phyloP scores from a whole-genome alignment of 305 asterid genomes.

The Plantago lanceolata region DNA sequence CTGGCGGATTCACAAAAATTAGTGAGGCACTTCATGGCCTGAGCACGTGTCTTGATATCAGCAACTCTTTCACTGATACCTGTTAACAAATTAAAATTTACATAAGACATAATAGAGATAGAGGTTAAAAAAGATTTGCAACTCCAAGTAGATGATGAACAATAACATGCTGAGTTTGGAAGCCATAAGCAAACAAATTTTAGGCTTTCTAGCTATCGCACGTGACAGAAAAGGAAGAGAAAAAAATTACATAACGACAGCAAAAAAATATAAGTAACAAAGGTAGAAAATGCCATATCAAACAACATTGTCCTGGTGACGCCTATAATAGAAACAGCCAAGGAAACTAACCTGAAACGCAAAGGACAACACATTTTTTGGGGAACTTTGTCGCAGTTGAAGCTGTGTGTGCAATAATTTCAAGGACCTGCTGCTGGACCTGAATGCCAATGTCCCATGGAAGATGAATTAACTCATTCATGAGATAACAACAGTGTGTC shows the following conservation, averaged over 20 bases:
- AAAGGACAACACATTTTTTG: slow-evolving; percentile 87
- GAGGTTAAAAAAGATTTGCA: background rate
- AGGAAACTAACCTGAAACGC: slow-evolving; percentile 60
- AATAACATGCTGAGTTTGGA: background rate
- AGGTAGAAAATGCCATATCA: background rate
- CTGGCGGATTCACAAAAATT: slow-evolving; percentile 94
- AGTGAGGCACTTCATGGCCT: slow-evolving; percentile 93
- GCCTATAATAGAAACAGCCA: background rate
- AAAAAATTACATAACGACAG: background rate
- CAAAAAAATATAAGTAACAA: background rate
- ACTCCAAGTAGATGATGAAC: background rate
- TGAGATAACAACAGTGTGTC: slow-evolving; percentile 13
- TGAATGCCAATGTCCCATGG: slow-evolving; percentile 33
- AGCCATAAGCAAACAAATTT: background rate
- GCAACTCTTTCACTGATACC: slow-evolving; percentile 97
- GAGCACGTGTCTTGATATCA: slow-evolving; percentile 95
- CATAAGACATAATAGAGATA: slow-evolving; percentile 1
- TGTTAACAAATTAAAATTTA: slow-evolving; percentile 30
- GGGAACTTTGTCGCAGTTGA: slow-evolving; percentile 84
- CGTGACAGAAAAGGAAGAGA: background rate
- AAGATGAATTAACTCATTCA: slow-evolving; percentile 27
- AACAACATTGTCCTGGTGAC: background rate
- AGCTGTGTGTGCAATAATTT: slow-evolving; percentile 66
- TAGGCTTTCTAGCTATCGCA: background rate
- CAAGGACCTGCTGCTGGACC: slow-evolving; percentile 98